phyloP scores from a whole-genome alignment of 768 basidiomycete species.

The Auricularia sp. region DNA sequence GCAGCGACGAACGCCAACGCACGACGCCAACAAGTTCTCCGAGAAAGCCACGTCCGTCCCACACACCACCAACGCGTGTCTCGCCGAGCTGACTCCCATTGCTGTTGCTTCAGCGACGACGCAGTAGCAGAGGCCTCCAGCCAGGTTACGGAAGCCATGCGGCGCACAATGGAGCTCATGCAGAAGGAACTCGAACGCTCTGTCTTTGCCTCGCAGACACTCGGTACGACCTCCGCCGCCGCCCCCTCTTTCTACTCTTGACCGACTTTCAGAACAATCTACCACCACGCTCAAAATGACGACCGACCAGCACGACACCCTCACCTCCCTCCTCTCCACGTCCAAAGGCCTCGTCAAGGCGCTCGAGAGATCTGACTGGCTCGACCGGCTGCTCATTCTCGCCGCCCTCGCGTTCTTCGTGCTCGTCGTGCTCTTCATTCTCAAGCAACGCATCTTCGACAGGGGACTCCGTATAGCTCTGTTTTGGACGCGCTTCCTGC shows the following conservation, averaged over 20 bases:
- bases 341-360: constrained; percentile 80
- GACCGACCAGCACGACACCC: constrained; percentile 64
- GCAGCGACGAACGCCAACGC: constrained; percentile 62
- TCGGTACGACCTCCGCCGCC: constrained; percentile 41
- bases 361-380: constrained; percentile 83
- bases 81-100: not conserved
- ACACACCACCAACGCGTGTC: not conserved
- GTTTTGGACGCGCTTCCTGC: constrained; percentile 79
- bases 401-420: constrained; percentile 73
- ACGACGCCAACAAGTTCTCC: constrained; percentile 35
- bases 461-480: constrained; percentile 67
- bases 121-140: constrained; percentile 80
- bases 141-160: constrained; percentile 79
- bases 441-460: constrained; percentile 82
- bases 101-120: constrained; percentile 48
- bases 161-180: constrained; percentile 78
- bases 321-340: constrained; percentile 58
- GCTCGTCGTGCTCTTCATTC: constrained; percentile 72
- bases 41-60: constrained; percentile 54
- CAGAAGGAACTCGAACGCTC: constrained; percentile 87
- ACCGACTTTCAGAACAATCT: constrained; percentile 52
- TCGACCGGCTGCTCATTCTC: constrained; percentile 82
- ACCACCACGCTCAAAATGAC: constrained; percentile 67
- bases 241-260: not conserved
- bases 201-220: constrained; percentile 73